Evolutionary conservation across 164 flowering plant species (phyloP), one percentile per base, ranked within the genome.

Genomic region (Echeveria elegans): DNA sequence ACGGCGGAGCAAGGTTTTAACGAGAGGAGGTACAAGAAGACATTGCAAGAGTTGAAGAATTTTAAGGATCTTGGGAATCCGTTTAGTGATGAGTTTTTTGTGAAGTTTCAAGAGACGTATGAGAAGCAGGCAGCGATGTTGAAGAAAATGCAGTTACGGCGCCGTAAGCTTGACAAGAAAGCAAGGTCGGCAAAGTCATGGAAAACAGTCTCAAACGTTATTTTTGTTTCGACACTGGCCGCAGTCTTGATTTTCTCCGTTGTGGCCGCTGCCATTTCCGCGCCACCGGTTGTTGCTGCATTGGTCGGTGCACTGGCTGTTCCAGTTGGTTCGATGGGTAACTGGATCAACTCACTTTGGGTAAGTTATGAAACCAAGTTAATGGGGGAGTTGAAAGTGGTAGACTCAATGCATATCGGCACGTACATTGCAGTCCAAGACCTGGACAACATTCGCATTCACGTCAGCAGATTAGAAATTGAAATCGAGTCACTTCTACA

Each of bases 231-330:
- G 1, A 74, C 85, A 16, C 86, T 90, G 71, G 88, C 85, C 5
- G 72, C 90, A 0, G 83, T 86, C 24, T 34, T 92, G 68, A 86
- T 92, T 40, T 90, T 87, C 71, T 88, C 96, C 0, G 90, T 88
- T 34, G 98, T 92, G 68, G 98, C 93, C 0, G 96, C 93, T 0
- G 93, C 95, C 12, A 70, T 92, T 59, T 74, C 93, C 1, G 98
- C 96, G 15, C 96, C 95, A 1, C 95, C 96, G 2, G 79, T 92
- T 28, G 86, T 85, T 0, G 76, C 92, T 0, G 96, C 98, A 21
- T 11, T 92, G 68, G 88, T 91, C 0, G 88, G 88, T 19, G 96
- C 93, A 4, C 72, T 84, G 19, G 71, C 92, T 7, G 85, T 86
- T 65, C 96, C 98, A 0, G 29, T 93, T 53, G 96, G 96, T 18